phyloP scores from a whole-genome alignment of 352 stramenopile species.

The Salisapilia sapeloensis region DNA sequence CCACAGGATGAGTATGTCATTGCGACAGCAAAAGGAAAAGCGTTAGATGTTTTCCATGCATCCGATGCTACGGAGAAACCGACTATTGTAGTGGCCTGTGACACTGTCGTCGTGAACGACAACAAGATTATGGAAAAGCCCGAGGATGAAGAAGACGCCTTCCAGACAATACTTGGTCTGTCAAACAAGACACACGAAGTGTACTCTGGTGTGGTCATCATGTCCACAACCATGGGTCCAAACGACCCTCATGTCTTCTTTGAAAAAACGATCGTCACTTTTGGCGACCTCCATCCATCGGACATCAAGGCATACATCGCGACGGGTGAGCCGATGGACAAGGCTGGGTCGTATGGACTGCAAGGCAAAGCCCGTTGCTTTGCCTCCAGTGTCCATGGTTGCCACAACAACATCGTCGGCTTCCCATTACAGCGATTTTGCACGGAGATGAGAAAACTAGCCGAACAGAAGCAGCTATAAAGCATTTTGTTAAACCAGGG shows the following conservation, averaged over 20 bases:
- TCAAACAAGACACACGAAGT: slow-evolving; percentile 65
- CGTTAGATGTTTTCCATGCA: slow-evolving; percentile 40
- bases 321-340: slow-evolving; percentile 86
- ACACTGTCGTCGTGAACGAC: slow-evolving; percentile 78
- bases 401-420: slow-evolving; percentile 85
- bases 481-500: background rate
- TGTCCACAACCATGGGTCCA: slow-evolving; percentile 18
- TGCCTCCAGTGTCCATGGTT: slow-evolving; percentile 62
- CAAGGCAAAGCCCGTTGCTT: slow-evolving; percentile 73
- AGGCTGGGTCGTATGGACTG: slow-evolving; percentile 82
- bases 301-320: slow-evolving; percentile 79
- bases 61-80: slow-evolving; percentile 2
- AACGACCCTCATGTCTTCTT: slow-evolving; percentile 48
- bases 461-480: slow-evolving; percentile 20
- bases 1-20: slow-evolving; percentile 49
- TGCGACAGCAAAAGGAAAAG: slow-evolving; percentile 66
- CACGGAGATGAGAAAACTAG: slow-evolving; percentile 30
- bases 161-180: slow-evolving; percentile 57
- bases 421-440: slow-evolving; percentile 74
- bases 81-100: slow-evolving; percentile 65
- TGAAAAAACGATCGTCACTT: slow-evolving; percentile 43
- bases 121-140: slow-evolving; percentile 84
- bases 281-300: slow-evolving; percentile 23
- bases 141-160: slow-evolving; percentile 58
- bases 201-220: slow-evolving; percentile 77